phyloP scores from a whole-genome alignment of 768 basidiomycete species.

The Candolleomyces aberdarensis region DNA sequence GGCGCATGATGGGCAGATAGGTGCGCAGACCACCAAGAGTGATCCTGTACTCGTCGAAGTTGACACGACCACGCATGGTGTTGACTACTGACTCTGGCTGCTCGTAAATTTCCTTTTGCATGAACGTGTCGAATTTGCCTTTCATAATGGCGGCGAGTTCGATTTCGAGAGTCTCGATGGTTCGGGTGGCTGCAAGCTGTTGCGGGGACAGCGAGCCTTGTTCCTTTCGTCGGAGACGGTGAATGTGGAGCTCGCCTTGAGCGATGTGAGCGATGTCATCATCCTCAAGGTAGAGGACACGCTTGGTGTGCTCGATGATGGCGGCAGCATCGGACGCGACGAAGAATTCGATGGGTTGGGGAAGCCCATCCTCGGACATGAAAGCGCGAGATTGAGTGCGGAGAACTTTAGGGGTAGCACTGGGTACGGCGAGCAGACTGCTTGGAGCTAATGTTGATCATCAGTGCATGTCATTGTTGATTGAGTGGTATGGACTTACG shows the following conservation, averaged over 20 bases:
- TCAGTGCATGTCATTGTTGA: constrained; percentile 3
- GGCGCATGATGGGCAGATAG: constrained; percentile 93
- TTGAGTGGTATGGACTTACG: constrained; percentile 28
- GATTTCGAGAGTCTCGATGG: constrained; percentile 96
- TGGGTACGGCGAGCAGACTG: constrained; percentile 63
- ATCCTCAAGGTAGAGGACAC: constrained; percentile 97
- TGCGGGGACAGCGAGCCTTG: constrained; percentile 59
- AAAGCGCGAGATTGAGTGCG: constrained; percentile 97
- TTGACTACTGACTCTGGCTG: constrained; percentile 99
- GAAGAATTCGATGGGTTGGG: constrained; percentile 99
- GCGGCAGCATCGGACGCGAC: constrained; percentile 97
- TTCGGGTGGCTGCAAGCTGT: constrained; percentile 73
- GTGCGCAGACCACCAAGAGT: constrained; percentile 94
- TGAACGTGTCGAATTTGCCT: constrained; percentile 99
- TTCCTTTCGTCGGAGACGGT: constrained; percentile 91
- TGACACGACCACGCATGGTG: constrained; percentile 99
- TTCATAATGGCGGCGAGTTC: constrained; percentile 99
- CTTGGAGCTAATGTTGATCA: constrained; percentile 53
- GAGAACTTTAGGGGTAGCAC: constrained; percentile 70
- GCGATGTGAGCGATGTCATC: constrained; percentile 98
- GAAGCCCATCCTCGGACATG: constrained; percentile 97
- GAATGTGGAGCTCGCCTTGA: constrained; percentile 97
- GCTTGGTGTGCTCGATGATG: constrained; percentile 97
- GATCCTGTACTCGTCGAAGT: constrained; percentile 90
- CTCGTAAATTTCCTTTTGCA: constrained; percentile 99